phyloP scores from a whole-genome alignment of 805 yeast genomes.

The Yarrowia porcina region DNA sequence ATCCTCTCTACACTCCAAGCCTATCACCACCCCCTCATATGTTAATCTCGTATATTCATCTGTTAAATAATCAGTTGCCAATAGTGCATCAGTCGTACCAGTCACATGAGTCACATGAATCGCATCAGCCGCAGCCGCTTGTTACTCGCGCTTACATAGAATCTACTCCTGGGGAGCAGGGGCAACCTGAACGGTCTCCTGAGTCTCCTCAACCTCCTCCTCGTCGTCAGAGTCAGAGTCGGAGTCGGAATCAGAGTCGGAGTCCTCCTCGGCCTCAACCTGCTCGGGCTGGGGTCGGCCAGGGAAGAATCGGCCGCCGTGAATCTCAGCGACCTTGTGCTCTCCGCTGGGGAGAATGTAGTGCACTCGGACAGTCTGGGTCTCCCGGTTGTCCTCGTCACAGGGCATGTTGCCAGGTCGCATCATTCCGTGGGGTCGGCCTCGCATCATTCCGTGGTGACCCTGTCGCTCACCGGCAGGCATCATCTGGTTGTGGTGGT shows the following conservation, averaged over 20 bases:
- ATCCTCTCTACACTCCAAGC: too few relatives aligned
- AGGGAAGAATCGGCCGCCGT: conserved; percentile 19
- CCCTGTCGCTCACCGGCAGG: conserved; percentile 2
- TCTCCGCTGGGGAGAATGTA: conserved; percentile 22
- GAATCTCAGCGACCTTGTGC: conserved; percentile 19
- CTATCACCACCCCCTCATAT: too few relatives aligned
- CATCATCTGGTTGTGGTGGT: not conserved
- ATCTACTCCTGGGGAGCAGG: conserved; percentile 4
- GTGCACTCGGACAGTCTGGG: conserved; percentile 13
- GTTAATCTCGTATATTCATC: too few relatives aligned
- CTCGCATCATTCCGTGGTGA: not conserved
- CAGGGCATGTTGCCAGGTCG: conserved; percentile 6
- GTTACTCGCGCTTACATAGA: too few relatives aligned
- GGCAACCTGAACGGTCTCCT: conserved; percentile 1
- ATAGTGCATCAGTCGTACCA: too few relatives aligned
- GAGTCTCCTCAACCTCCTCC: not conserved
- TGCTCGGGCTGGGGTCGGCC: not conserved
- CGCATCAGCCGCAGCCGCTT: too few relatives aligned
- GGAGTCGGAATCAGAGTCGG: not conserved
- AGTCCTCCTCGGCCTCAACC: not conserved
- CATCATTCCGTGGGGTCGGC: conserved; percentile 20
- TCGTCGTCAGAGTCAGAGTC: not conserved
- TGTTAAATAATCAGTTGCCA: too few relatives aligned
- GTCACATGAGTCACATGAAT: too few relatives aligned
- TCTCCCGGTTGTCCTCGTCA: conserved; percentile 2